Conservation (phyloP, 148 eudicot species). For the Rhododendron henanense region DNA sequence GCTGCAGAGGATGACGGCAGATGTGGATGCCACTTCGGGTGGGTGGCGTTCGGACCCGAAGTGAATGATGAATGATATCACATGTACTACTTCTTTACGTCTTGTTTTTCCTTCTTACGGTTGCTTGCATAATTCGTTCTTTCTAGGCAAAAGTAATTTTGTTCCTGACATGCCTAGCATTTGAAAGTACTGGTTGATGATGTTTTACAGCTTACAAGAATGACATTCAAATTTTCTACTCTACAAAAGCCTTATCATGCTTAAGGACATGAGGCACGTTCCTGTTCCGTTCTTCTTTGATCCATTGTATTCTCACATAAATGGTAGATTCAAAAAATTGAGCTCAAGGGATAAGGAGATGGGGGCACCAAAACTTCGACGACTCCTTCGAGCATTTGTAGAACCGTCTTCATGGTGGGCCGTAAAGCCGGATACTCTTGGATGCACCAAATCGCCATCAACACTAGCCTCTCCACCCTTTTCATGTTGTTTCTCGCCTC, state of each 20-base stretch:
- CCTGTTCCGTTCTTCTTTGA: too few relatives aligned
- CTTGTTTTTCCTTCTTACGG: too few relatives aligned
- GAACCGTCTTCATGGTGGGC: slow-evolving; percentile 20
- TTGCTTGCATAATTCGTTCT: too few relatives aligned
- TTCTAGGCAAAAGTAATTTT: neutral
- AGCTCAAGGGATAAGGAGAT: neutral
- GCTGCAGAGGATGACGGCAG: too few relatives aligned
- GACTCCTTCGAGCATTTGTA: slow-evolving; percentile 23
- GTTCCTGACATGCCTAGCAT: too few relatives aligned
- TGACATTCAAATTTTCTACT: too few relatives aligned
- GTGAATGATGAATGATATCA: too few relatives aligned
- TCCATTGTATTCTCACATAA: neutral
- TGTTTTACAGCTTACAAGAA: too few relatives aligned
- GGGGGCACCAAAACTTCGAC: slow-evolving; percentile 15
- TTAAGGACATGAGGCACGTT: too few relatives aligned
- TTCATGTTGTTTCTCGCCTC: slow-evolving; percentile 17
- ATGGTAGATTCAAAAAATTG: neutral
- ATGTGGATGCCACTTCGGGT: neutral
- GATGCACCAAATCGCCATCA: slow-evolving; percentile 27
- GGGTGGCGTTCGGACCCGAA: too few relatives aligned
- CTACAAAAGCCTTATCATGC: too few relatives aligned
- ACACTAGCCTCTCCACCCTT: slow-evolving; percentile 18
- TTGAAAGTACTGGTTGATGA: too few relatives aligned
- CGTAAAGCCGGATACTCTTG: slow-evolving; percentile 21
- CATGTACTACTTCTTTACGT: neutral